These are phyloP conservation scores for Vanrija pseudolonga DNA, from an alignment of 1,284 basidiomycete genomes.

Conservation along the genomic window DNA sequence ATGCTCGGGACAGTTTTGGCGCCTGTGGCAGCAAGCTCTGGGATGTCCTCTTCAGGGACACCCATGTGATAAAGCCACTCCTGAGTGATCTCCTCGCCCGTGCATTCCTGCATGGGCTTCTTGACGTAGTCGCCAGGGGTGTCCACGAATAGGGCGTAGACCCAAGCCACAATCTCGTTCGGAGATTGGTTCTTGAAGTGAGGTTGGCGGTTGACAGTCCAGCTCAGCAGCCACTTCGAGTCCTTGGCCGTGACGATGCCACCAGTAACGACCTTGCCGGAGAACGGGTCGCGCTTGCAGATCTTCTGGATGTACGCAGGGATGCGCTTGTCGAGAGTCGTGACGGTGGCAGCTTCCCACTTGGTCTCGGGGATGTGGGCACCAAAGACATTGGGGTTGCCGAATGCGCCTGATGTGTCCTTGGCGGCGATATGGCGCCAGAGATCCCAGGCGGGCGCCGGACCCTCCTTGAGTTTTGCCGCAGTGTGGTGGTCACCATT, in stretches of 20 bases:
- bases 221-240: background rate
- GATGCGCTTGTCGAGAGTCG: background rate
- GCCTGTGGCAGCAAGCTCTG: background rate
- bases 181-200: background rate
- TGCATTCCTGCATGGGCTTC: background rate
- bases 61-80: constrained; percentile 3
- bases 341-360: background rate
- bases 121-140: background rate
- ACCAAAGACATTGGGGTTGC: constrained; percentile 1
- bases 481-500: background rate
- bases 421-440: constrained; percentile 1
- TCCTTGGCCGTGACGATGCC: constrained; percentile 1
- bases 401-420: background rate
- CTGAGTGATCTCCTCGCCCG: background rate
- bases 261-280: background rate
- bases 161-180: background rate
- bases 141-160: background rate
- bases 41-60: background rate
- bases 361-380: background rate
- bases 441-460: constrained; percentile 2
- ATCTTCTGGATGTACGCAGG: background rate
- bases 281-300: background rate
- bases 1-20: background rate
- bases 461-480: background rate
- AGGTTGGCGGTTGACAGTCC: constrained; percentile 1